Evolutionary conservation across 1,284 basidiomycete genomes (phyloP).

Genomic region (Naganishia sp.): DNA sequence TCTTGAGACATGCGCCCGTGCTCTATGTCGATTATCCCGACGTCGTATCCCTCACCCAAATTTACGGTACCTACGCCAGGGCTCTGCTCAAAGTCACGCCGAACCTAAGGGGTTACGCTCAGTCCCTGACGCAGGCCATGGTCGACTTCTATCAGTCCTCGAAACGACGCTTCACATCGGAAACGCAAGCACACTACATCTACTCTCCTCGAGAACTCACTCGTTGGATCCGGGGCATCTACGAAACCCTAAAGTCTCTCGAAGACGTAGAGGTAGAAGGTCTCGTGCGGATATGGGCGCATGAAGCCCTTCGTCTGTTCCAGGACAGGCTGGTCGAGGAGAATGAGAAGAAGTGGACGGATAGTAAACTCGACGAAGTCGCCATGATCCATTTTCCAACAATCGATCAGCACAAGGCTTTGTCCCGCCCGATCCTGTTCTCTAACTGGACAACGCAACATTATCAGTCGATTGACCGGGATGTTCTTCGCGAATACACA

Average conservation of each 20-base stretch:
- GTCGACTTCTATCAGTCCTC: slow-evolving; percentile 93
- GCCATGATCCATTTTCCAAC: slow-evolving; percentile 90
- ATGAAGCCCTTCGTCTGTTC: slow-evolving; percentile 95
- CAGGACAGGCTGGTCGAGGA: slow-evolving; percentile 94
- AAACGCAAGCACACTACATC: slow-evolving; percentile 96
- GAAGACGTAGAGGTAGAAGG: slow-evolving; percentile 91
- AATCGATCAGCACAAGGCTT: slow-evolving; percentile 77
- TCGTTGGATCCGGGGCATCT: slow-evolving; percentile 95
- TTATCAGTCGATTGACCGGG: slow-evolving; percentile 92
- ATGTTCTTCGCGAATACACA: slow-evolving; percentile 89
- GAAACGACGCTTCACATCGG: slow-evolving; percentile 91
- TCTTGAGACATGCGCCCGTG: slow-evolving; percentile 96
- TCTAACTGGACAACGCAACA: slow-evolving; percentile 99
- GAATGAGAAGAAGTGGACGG: slow-evolving; percentile 91
- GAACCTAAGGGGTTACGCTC: slow-evolving; percentile 86
- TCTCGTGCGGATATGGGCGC: slow-evolving; percentile 95
- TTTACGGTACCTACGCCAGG: slow-evolving; percentile 98
- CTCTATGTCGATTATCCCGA: slow-evolving; percentile 99
- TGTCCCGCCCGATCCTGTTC: slow-evolving; percentile 88
- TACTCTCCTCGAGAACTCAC: slow-evolving; percentile 99
- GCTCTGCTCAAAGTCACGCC: slow-evolving; percentile 95
- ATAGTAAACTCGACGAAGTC: slow-evolving; percentile 82
- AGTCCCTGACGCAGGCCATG: slow-evolving; percentile 96
- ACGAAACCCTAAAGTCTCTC: slow-evolving; percentile 90
- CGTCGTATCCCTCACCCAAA: slow-evolving; percentile 94